Conservation (phyloP, 331 rosid species). For the Rosa hybrid region DNA sequence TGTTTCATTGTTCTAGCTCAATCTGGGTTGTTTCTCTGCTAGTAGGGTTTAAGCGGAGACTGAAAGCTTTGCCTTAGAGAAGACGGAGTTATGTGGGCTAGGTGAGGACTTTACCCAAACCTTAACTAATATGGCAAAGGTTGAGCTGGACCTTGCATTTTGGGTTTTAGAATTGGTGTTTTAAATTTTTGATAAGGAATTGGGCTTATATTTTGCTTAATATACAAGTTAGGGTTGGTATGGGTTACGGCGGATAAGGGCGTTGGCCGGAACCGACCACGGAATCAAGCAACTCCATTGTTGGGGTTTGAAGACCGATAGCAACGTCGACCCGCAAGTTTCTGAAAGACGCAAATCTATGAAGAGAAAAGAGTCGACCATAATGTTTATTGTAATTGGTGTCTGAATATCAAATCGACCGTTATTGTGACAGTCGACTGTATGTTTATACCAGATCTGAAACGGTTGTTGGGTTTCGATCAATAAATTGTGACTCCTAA, state of each 20-base stretch:
- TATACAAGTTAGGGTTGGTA: background rate
- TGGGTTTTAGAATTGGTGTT: background rate
- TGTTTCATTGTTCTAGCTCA: constrained; percentile 43
- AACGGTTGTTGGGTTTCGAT: background rate
- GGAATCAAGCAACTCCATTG: background rate
- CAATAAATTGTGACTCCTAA: background rate
- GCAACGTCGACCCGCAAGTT: background rate
- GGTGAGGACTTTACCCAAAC: background rate
- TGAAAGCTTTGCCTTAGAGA: background rate
- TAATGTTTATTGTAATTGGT: too few species aligned
- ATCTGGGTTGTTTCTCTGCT: constrained; percentile 9
- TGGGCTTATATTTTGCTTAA: background rate
- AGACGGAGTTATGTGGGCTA: background rate
- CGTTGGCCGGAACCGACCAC: background rate
- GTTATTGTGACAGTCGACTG: too few species aligned
- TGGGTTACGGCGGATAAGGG: background rate
- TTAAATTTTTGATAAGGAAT: background rate
- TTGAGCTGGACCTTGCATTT: background rate
- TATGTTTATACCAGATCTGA: background rate
- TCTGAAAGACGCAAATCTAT: background rate
- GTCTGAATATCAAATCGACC: background rate
- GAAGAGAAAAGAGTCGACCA: background rate
- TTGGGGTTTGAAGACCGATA: background rate
- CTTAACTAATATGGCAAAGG: background rate
- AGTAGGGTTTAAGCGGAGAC: constrained; percentile 22